A percentile compares a stretch with the other conserved stretches of the same genome.
phyloP scores from a whole-genome alignment of 1,284 basidiomycete species.

The Entoloma clypeatum region DNA sequence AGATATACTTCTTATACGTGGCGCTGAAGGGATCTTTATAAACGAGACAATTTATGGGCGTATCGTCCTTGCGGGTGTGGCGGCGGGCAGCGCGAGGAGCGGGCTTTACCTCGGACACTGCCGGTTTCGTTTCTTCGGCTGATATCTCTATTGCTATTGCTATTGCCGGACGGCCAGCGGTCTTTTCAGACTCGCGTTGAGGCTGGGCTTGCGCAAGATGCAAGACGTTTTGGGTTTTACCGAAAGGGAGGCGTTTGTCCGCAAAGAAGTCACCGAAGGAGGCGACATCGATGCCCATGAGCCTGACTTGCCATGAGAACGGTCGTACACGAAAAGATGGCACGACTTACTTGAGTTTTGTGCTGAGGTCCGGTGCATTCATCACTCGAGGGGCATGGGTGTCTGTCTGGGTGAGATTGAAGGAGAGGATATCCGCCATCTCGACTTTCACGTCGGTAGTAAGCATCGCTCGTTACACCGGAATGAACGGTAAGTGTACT shows the following conservation, averaged over 20 bases:
- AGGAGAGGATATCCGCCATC: conserved; percentile 74
- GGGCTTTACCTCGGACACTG: conserved; percentile 4
- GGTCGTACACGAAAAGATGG: not conserved
- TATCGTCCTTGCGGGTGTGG: conserved; percentile 26
- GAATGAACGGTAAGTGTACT: conserved; percentile 27
- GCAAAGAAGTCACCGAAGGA: conserved; percentile 78
- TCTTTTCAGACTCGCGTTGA: too few species aligned
- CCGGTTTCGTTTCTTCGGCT: conserved; percentile 12
- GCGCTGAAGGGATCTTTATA: conserved; percentile 72
- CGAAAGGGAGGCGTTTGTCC: conserved; percentile 40
- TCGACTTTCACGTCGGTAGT: conserved; percentile 43
- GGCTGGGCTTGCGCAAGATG: conserved; percentile 1
- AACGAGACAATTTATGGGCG: conserved; percentile 58
- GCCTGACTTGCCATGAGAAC: conserved; percentile 36
- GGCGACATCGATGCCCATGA: conserved; percentile 76
- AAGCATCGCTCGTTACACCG: not conserved
- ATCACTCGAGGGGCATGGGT: conserved; percentile 42
- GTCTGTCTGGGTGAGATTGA: conserved; percentile 62
- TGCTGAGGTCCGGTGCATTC: conserved; percentile 33
- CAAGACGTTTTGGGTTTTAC: conserved; percentile 4
- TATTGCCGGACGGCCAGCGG: conserved; percentile 3
- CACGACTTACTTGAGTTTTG: conserved; percentile 28
- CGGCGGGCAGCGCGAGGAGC: conserved; percentile 15
- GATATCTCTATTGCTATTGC: conserved; percentile 21
- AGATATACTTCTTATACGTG: conserved; percentile 78